A percentile compares a stretch with the other conserved stretches of the same genome.
These are phyloP conservation scores for Durio zibethinus DNA, from an alignment of 345 rosid species.

Conservation along the genomic window DNA sequence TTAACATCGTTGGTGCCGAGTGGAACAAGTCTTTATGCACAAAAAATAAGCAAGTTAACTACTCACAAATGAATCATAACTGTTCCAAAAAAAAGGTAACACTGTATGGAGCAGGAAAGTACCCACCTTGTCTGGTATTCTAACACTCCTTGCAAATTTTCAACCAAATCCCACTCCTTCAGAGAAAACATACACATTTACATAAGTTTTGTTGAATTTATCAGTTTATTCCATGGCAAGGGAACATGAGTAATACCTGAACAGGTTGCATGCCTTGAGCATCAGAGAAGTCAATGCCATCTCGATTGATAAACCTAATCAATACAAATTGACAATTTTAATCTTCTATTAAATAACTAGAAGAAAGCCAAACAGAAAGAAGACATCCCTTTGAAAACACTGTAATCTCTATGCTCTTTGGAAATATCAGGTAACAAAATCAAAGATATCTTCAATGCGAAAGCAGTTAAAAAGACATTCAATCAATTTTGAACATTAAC, in stretches of 20 bases:
- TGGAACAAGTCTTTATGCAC: not conserved
- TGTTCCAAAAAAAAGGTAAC: not conserved
- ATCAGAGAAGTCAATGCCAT: slow-evolving; percentile 92
- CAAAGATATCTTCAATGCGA: not conserved
- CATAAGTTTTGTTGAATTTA: not conserved
- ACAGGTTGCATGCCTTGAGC: slow-evolving; percentile 87
- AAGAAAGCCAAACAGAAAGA: not conserved
- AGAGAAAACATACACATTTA: slow-evolving; percentile 13
- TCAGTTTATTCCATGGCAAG: not conserved
- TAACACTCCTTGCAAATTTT: slow-evolving; percentile 74
- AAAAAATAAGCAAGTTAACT: not conserved
- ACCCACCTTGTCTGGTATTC: slow-evolving; percentile 84
- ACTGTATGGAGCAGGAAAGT: not conserved
- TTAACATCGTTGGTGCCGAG: not conserved
- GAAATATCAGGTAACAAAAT: not conserved
- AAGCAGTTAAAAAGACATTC: not conserved
- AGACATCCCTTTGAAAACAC: not conserved
- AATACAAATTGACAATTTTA: slow-evolving; percentile 6
- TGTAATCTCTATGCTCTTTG: not conserved
- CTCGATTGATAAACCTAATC: slow-evolving; percentile 79
- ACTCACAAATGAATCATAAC: not conserved
- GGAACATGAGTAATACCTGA: slow-evolving; percentile 52
- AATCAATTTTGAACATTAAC: slow-evolving; percentile 9
- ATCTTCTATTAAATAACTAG: not conserved
- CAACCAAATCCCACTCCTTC: slow-evolving; percentile 92